Conservation (phyloP, 345 rosid species). For the Boechera stricta region DNA sequence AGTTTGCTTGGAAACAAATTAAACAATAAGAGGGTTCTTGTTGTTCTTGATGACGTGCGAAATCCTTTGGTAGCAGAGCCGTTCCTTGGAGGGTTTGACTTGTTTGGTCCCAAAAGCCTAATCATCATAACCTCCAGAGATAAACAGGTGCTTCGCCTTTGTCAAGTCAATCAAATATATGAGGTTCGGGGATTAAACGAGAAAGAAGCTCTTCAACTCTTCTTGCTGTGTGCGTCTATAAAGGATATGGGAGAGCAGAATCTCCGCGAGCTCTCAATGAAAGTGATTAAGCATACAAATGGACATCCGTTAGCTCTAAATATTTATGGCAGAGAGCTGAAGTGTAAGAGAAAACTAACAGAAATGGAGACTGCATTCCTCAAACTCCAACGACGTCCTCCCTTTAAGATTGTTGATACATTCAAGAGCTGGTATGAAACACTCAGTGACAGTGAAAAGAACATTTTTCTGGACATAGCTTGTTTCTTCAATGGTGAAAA, state of each 20-base stretch:
- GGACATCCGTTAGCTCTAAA: conserved; percentile 43
- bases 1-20: not conserved
- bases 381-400: not conserved
- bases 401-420: not conserved
- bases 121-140: conserved; percentile 12
- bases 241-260: not conserved
- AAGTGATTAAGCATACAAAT: not conserved
- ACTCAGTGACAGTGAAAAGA: not conserved
- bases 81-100: not conserved
- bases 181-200: conserved; percentile 10
- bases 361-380: not conserved
- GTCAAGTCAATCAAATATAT: not conserved
- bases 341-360: not conserved
- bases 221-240: not conserved
- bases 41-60: conserved; percentile 19
- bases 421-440: not conserved
- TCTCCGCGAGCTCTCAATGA: not conserved
- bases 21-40: not conserved
- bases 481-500: conserved; percentile 3
- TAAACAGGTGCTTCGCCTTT: not conserved
- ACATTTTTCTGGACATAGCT: not conserved
- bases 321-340: not conserved
- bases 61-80: not conserved
- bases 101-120: not conserved
- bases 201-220: not conserved